Conservation (phyloP, 208 protist genomes). For the Polymyxa betae region DNA sequence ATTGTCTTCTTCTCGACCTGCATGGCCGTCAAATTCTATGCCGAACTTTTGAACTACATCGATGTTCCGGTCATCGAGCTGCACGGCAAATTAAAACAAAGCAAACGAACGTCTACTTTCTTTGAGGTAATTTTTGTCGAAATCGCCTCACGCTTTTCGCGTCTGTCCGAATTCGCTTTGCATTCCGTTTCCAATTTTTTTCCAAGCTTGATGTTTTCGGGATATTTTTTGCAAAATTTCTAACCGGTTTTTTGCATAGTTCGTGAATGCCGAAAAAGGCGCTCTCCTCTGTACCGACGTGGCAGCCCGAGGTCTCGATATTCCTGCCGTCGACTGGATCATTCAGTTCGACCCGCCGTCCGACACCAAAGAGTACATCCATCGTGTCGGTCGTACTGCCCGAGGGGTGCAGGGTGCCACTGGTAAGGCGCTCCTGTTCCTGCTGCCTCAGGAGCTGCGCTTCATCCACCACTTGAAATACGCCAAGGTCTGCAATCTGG, state of each 20-base stretch:
- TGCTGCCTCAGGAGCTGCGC: constrained; percentile 95
- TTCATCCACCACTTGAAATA: constrained; percentile 98
- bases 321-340: constrained; percentile 96
- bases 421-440: constrained; percentile 92
- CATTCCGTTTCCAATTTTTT: no score
- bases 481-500: constrained; percentile 69
- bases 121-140: constrained; percentile 96
- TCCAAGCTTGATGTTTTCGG: no score
- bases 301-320: constrained; percentile 96
- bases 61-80: constrained; percentile 97
- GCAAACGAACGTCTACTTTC: constrained; percentile 97
- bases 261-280: constrained; percentile 82
- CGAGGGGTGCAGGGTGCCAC: constrained; percentile 86
- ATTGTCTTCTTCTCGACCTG: constrained; percentile 67
- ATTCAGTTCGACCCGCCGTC: constrained; percentile 99
- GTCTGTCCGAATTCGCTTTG: neutral
- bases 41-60: constrained; percentile 99
- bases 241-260: neutral
- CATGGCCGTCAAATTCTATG: constrained; percentile 88
- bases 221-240: neutral
- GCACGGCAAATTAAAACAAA: constrained; percentile 99
- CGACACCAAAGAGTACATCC: constrained; percentile 99
- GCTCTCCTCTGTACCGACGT: constrained; percentile 99
- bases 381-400: constrained; percentile 97
- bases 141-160: neutral